A percentile compares a stretch with the other conserved stretches of the same genome.
phyloP scores from a whole-genome alignment of 257 asterid species.

The Scutellaria galericulata region DNA sequence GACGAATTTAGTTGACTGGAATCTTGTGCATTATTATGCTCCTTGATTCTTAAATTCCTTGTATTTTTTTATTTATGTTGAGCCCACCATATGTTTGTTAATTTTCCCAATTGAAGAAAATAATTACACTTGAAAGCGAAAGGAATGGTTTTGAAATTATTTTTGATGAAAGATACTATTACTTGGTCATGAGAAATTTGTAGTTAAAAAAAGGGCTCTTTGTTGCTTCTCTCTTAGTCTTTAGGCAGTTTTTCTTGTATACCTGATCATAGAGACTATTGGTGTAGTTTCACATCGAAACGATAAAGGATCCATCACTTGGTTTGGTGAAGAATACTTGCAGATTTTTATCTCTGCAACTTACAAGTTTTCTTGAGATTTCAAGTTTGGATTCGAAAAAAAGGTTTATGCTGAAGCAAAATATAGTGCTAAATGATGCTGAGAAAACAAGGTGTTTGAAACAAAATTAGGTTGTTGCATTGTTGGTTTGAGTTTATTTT shows the following conservation, averaged over 20 bases:
- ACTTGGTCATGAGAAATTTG: constrained; percentile 24
- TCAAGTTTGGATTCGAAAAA: not conserved
- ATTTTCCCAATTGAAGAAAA: constrained; percentile 29
- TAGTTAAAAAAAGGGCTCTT: constrained; percentile 27
- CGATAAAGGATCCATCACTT: not conserved
- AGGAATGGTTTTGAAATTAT: constrained; percentile 37
- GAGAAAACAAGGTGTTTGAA: constrained; percentile 10
- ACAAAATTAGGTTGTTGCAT: not conserved
- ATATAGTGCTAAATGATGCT: not conserved
- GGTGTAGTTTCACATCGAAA: not conserved
- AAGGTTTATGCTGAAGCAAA: not conserved
- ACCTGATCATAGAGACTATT: not conserved
- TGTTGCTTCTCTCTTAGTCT: constrained; percentile 28
- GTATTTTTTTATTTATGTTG: constrained; percentile 20
- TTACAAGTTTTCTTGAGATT: not conserved
- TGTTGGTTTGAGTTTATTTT: not conserved
- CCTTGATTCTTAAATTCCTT: constrained; percentile 28
- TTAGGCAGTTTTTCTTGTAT: not conserved
- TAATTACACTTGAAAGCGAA: constrained; percentile 45
- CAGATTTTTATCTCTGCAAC: not conserved
- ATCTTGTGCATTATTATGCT: constrained; percentile 36
- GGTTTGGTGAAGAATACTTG: not conserved
- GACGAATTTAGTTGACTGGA: constrained; percentile 39
- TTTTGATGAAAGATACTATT: constrained; percentile 25
- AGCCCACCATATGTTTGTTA: constrained; percentile 35